Base-by-base conservation (phyloP, 73 alveolate genomes). In the Tetrahymena thermophila region DNA sequence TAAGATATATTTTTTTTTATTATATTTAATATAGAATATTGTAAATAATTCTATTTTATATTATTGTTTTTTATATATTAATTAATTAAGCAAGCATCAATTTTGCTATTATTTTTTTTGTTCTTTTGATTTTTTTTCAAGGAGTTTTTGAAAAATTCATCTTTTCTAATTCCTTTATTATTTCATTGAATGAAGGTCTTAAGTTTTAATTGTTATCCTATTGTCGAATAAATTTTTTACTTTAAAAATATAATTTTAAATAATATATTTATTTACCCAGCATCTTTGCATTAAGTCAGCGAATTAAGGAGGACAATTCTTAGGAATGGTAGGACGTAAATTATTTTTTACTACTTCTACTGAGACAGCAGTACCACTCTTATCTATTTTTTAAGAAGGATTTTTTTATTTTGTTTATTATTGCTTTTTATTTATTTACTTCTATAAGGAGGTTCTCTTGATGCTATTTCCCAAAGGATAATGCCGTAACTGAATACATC, bases 401-500 rank as follows among this genome's bases (percentile, higher is more conserved):
- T 28, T 28, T 17, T 71, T 19, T 28, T 28, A 71, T 23, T 13
- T 31, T 3, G 19, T 35, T 37, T 31, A 50, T 50, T 21, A 11
- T 21, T 50, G 5, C 15, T 50, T 5, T 37, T 13, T 19, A 11
- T 0, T 3, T n/a, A 17, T 35, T 55, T 95, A 95, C 97, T 95
- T 95, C 98, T 98, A 95, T 98, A 99, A n/a, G 99, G 99, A 23
- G 99, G 99, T 55, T 98, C 99, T 85, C 99, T 98, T 17, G 99
- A 99, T 3, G 99, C 99, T 21, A 99, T 96, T 97, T 99, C 99
- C 99, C 99, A 99, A 94, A 99, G 98, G 37, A 99, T 99, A 94
- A 99, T 97, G 56, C 99, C 99, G 96, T 99, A 99, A 84, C 99
- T 97, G 96, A 98, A 99, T 11, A 99, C 99, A 97, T 99, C 99